These are phyloP conservation scores for Abrus precatorius DNA, from an alignment of 306 rosid species.

Conservation along the genomic window DNA sequence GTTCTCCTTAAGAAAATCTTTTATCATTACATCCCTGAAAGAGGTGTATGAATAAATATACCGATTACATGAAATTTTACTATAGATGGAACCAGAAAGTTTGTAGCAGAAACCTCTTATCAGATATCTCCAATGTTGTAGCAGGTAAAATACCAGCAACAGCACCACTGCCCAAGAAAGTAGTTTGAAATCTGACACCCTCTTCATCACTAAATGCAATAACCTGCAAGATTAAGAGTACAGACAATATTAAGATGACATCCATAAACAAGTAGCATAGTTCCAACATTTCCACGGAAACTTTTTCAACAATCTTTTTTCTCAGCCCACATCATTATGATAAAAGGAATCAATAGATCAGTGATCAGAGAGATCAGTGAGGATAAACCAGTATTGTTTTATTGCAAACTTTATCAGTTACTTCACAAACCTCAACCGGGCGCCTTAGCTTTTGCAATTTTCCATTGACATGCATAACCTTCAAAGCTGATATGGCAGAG, in stretches of 20 bases:
- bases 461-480: conserved; percentile 69
- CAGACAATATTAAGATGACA: conserved; percentile 27
- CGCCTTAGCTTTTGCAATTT: conserved; percentile 70
- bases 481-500: conserved; percentile 84
- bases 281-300: neutral
- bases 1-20: conserved; percentile 74
- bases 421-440: conserved; percentile 80
- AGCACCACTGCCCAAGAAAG: conserved; percentile 95
- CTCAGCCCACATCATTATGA: neutral
- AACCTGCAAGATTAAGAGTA: conserved; percentile 64
- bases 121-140: conserved; percentile 69
- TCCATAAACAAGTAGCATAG: conserved; percentile 21
- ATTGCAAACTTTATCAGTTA: conserved; percentile 29
- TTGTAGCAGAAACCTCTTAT: conserved; percentile 73
- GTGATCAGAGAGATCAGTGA: neutral
- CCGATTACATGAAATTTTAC: conserved; percentile 10
- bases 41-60: conserved; percentile 40
- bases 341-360: neutral
- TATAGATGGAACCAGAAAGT: conserved; percentile 30
- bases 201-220: conserved; percentile 98
- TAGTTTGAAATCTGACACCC: conserved; percentile 95
- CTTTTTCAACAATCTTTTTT: conserved; percentile 1
- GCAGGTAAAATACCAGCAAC: conserved; percentile 82
- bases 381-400: neutral
- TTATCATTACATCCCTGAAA: conserved; percentile 70